Conservation (phyloP, 441 rosid genomes). For the Pelargonium fulgidum region DNA sequence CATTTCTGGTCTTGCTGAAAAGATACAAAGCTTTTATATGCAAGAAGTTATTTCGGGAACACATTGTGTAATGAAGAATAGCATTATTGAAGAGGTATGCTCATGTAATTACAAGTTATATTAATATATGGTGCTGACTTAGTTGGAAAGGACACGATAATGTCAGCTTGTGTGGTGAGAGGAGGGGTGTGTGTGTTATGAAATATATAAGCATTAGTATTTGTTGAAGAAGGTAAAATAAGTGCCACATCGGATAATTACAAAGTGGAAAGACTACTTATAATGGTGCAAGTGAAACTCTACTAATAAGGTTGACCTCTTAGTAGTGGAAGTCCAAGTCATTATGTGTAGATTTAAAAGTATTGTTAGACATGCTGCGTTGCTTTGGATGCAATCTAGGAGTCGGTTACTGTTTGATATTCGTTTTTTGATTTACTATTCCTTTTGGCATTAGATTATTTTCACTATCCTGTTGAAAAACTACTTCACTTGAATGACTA, state of each 20-base stretch:
- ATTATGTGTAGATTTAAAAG: no score
- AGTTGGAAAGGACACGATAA: not conserved
- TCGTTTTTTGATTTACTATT: not conserved
- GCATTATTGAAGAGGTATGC: conserved; percentile 66
- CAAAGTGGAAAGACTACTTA: no score
- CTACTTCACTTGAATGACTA: conserved; percentile 22
- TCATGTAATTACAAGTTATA: conserved; percentile 17
- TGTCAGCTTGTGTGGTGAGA: no score
- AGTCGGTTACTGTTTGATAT: not conserved
- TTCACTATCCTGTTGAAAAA: conserved; percentile 18
- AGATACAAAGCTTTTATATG: conserved; percentile 96
- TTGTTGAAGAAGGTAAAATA: no score
- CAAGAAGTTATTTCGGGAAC: conserved; percentile 96
- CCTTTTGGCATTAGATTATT: conserved; percentile 10
- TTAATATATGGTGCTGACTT: not conserved
- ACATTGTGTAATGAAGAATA: conserved; percentile 61
- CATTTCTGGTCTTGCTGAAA: conserved; percentile 94
- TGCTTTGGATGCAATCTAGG: not conserved
- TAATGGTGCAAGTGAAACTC: no score
- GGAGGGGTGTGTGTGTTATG: no score
- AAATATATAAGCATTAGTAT: not conserved
- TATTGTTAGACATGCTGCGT: not conserved
- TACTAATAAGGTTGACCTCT: no score
- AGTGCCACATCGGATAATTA: no score
- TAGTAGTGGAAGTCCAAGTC: no score